A percentile compares a stretch with the other conserved stretches of the same genome.
These are phyloP conservation scores for Cladobotryum mycophilum DNA, from an alignment of 2,329 filamentous ascomycete genomes.

Conservation along the genomic window DNA sequence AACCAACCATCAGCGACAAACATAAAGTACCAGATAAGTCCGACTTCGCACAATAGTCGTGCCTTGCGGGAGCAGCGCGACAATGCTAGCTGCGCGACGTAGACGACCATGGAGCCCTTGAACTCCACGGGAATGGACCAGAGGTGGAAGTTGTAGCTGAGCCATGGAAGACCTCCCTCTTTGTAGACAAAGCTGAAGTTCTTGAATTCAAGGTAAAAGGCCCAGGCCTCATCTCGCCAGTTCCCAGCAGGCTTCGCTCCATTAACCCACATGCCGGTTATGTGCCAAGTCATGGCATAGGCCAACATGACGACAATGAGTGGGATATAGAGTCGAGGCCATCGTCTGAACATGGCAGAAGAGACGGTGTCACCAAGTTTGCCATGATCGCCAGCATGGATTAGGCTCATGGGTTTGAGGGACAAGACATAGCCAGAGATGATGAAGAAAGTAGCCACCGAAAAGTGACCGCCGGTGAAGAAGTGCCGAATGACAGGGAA, in stretches of 20 bases:
- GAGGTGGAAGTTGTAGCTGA: constrained; percentile 47
- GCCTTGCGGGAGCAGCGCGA: constrained; percentile 48
- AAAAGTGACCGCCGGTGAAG: constrained; percentile 56
- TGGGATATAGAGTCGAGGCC: constrained; percentile 43
- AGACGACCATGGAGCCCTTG: constrained; percentile 58
- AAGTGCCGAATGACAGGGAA: constrained; percentile 54
- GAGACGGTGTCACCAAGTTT: constrained; percentile 39
- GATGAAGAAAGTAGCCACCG: constrained; percentile 51
- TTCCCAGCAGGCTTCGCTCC: constrained; percentile 32
- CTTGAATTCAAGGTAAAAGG: constrained; percentile 51
- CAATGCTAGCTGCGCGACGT: constrained; percentile 50
- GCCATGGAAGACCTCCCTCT: constrained; percentile 48
- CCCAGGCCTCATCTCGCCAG: constrained; percentile 44
- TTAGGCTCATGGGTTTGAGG: constrained; percentile 41
- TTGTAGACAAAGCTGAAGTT: constrained; percentile 64
- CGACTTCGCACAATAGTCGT: constrained; percentile 47
- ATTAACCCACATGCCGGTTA: constrained; percentile 41
- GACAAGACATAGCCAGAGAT: constrained; percentile 53
- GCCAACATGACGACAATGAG: constrained; percentile 50
- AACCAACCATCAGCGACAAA: constrained; percentile 61
- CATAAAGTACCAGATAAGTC: constrained; percentile 57
- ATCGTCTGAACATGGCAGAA: constrained; percentile 43
- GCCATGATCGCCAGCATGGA: constrained; percentile 36
- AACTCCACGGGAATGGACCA: constrained; percentile 62
- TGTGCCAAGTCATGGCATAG: constrained; percentile 45